phyloP scores from a whole-genome alignment of 495 filamentous ascomycete genomes.

The Trichoderma erinaceum region DNA sequence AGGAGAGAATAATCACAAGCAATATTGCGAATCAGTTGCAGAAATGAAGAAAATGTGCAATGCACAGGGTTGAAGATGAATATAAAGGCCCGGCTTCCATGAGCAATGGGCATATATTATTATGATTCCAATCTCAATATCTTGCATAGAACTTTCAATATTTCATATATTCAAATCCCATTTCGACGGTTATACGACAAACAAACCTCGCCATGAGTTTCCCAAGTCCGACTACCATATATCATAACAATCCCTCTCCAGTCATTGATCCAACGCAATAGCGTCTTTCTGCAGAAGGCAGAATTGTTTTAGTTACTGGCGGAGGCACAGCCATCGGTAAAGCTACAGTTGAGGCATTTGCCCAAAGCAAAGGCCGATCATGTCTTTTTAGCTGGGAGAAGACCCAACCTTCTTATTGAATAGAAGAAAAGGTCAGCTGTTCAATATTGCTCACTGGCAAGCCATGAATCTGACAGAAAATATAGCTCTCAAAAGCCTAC shows the following conservation, averaged over 20 bases:
- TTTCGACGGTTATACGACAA: no score
- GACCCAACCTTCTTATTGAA: neutral
- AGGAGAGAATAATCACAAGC: no score
- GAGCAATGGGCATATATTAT: no score
- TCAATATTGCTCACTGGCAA: neutral
- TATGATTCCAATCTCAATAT: no score
- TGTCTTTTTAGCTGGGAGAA: neutral
- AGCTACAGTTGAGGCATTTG: conserved; percentile 6
- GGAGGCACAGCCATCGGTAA: conserved; percentile 9
- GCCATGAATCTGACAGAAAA: neutral
- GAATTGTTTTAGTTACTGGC: conserved; percentile 9
- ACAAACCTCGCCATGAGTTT: neutral
- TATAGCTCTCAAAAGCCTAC: neutral
- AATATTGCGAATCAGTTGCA: no score
- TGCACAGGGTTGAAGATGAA: no score
- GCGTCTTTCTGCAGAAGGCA: conserved; percentile 4
- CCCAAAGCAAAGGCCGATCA: neutral
- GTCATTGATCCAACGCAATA: neutral
- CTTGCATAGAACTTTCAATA: no score
- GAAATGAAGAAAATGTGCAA: no score
- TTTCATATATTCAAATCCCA: no score
- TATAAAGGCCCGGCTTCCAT: no score
- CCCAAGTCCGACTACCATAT: neutral
- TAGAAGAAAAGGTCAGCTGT: neutral
- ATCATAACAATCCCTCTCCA: neutral